A percentile compares a stretch with the other conserved stretches of the same genome.
Evolutionary conservation across 768 basidiomycete genomes (phyloP).

Genomic region (Lactarius akahatsu): DNA sequence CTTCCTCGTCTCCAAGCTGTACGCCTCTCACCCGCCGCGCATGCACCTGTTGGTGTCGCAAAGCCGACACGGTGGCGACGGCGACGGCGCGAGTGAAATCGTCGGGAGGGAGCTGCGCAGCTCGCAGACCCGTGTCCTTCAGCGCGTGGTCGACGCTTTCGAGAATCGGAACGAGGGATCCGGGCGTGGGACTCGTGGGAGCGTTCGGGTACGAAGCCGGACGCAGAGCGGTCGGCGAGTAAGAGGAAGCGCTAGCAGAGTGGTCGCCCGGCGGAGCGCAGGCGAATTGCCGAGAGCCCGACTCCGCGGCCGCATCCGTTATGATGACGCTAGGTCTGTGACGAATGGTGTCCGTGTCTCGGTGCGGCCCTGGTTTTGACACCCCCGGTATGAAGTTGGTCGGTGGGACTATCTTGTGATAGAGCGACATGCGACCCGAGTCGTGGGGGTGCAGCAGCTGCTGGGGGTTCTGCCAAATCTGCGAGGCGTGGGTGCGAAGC

Average conservation of each 20-base stretch:
- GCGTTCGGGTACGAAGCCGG: slow-evolving; percentile 57
- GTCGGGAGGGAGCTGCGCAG: slow-evolving; percentile 66
- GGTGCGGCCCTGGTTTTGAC: slow-evolving; percentile 25
- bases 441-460: slow-evolving; percentile 59
- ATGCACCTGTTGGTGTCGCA: slow-evolving; percentile 74
- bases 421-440: slow-evolving; percentile 56
- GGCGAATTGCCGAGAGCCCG: slow-evolving; percentile 7
- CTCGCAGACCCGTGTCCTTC: slow-evolving; percentile 53
- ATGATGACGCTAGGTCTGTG: slow-evolving; percentile 49
- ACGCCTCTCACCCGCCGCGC: slow-evolving; percentile 47
- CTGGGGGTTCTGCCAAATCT: slow-evolving; percentile 99
- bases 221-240: slow-evolving; percentile 23
- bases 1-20: slow-evolving; percentile 43
- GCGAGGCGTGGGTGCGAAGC: slow-evolving; percentile 92
- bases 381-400: slow-evolving; percentile 34
- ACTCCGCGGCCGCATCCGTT: slow-evolving; percentile 23
- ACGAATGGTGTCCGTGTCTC: slow-evolving; percentile 33
- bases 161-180: slow-evolving; percentile 59
- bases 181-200: slow-evolving; percentile 35
- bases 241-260: slow-evolving; percentile 4
- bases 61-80: slow-evolving; percentile 87
- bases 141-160: slow-evolving; percentile 79
- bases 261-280: background rate
- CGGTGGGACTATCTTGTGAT: slow-evolving; percentile 55
- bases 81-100: slow-evolving; percentile 94